These are phyloP conservation scores for Xylaria sp. DNA, from an alignment of 2,329 filamentous ascomycete species.

Conservation along the genomic window DNA sequence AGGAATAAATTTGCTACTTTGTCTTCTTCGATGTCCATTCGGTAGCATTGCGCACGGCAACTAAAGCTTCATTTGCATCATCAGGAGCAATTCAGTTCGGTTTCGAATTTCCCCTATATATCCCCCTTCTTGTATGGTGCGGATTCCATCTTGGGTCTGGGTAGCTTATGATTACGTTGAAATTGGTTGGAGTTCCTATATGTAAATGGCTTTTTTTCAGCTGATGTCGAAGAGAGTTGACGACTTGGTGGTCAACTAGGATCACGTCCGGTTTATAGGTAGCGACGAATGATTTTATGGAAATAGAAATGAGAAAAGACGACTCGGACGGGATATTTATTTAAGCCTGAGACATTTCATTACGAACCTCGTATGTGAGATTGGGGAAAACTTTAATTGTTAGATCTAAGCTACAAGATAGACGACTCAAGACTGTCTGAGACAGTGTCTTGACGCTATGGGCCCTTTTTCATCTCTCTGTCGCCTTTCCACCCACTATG, in stretches of 20 bases:
- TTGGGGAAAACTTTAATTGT: background rate
- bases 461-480: background rate
- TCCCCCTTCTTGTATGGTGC: constrained; percentile 30
- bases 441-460: background rate
- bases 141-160: constrained; percentile 29
- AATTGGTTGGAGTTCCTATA: constrained; percentile 16
- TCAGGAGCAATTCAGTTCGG: constrained; percentile 14
- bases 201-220: constrained; percentile 10
- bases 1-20: constrained; percentile 32
- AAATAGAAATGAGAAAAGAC: constrained; percentile 22
- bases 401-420: no score
- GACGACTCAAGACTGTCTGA: background rate
- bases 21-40: constrained; percentile 7
- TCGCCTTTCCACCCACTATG: background rate
- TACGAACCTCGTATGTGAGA: constrained; percentile 13
- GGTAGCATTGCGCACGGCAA: constrained; percentile 16
- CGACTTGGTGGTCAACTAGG: background rate
- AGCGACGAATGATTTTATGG: constrained; percentile 29
- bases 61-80: constrained; percentile 16
- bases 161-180: constrained; percentile 30
- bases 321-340: background rate
- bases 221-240: constrained; percentile 13
- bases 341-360: background rate
- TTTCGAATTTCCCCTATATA: constrained; percentile 20
- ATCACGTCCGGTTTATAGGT: constrained; percentile 3